A percentile compares a stretch with the other conserved stretches of the same genome.
phyloP scores from a whole-genome alignment of 2,329 filamentous ascomycete genomes.

The Torrubiellomyces zombiae region DNA sequence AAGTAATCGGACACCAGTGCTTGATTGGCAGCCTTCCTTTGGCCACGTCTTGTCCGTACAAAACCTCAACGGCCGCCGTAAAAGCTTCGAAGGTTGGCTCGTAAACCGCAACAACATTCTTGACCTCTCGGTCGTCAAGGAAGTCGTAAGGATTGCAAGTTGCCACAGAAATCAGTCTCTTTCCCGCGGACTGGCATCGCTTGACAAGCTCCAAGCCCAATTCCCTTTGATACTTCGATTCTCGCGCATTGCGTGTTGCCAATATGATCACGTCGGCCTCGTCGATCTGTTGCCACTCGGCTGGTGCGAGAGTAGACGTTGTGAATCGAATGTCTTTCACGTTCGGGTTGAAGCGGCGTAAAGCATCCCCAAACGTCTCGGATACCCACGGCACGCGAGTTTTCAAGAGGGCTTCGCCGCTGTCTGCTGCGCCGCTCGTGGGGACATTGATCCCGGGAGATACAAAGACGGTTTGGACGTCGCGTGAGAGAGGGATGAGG shows the following conservation, averaged over 20 bases:
- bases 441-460: slow-evolving; percentile 10
- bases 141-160: slow-evolving; percentile 13
- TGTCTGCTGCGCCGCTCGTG: slow-evolving; percentile 9
- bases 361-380: slow-evolving; percentile 7
- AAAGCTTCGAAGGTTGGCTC: slow-evolving; percentile 12
- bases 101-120: slow-evolving; percentile 10
- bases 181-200: slow-evolving; percentile 4
- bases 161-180: slow-evolving; percentile 7
- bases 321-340: slow-evolving; percentile 9
- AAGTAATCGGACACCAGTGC: too few relatives aligned
- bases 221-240: slow-evolving; percentile 9
- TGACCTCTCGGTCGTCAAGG: slow-evolving; percentile 7
- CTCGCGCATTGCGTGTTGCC: slow-evolving; percentile 10
- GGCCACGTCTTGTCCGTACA: slow-evolving; percentile 7
- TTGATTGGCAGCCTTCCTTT: slow-evolving; percentile 7
- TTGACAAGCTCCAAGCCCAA: slow-evolving; percentile 7
- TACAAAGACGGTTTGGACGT: slow-evolving; percentile 9
- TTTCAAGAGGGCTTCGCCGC: slow-evolving; percentile 7
- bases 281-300: slow-evolving; percentile 8
- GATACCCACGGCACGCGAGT: slow-evolving; percentile 11
- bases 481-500: slow-evolving; percentile 6
- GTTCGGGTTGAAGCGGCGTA: slow-evolving; percentile 5
- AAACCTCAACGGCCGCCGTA: slow-evolving; percentile 6
- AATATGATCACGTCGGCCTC: slow-evolving; percentile 9
- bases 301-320: slow-evolving; percentile 4